These are phyloP conservation scores for Trichophyton benhamiae DNA, from an alignment of 2,329 filamentous ascomycete genomes.

Conservation along the genomic window DNA sequence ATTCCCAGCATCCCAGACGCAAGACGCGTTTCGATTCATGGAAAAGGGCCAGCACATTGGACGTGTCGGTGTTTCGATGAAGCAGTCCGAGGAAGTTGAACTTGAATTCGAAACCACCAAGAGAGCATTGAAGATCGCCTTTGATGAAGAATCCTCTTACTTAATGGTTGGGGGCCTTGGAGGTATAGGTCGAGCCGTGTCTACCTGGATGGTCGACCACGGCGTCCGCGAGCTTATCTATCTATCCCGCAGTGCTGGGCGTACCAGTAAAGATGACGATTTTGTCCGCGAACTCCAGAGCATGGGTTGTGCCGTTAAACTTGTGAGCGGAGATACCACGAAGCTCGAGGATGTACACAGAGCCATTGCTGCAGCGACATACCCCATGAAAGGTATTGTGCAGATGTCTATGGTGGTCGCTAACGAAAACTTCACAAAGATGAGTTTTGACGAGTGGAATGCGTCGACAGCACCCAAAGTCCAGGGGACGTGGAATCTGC, in stretches of 20 bases:
- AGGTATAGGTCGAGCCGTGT: not conserved
- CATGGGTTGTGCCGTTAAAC: not conserved
- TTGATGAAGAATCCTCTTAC: not conserved
- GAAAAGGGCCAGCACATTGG: slow-evolving; percentile 10
- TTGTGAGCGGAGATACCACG: not conserved
- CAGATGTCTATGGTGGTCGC: slow-evolving; percentile 12
- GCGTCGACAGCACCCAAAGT: slow-evolving; percentile 21
- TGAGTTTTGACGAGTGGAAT: slow-evolving; percentile 4
- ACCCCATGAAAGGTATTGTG: slow-evolving; percentile 7
- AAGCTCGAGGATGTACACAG: slow-evolving; percentile 4
- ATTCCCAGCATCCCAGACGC: slow-evolving; percentile 18
- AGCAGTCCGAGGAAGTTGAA: not conserved
- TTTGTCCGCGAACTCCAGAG: not conserved
- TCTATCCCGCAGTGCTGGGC: not conserved
- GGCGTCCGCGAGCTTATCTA: not conserved
- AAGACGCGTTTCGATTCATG: slow-evolving; percentile 21
- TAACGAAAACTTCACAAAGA: not conserved
- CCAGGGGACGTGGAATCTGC: slow-evolving; percentile 18
- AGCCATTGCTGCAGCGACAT: not conserved
- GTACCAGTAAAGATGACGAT: not conserved
- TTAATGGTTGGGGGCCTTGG: not conserved
- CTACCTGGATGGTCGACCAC: not conserved
- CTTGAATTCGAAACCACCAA: not conserved
- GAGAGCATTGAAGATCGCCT: no score
- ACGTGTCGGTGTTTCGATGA: slow-evolving; percentile 13